Percentiles rank a stretch among this genome's conserved stretches.
These are phyloP conservation scores for Phoma sp. DNA, from an alignment of 2,329 filamentous ascomycete species.

Conservation along the genomic window DNA sequence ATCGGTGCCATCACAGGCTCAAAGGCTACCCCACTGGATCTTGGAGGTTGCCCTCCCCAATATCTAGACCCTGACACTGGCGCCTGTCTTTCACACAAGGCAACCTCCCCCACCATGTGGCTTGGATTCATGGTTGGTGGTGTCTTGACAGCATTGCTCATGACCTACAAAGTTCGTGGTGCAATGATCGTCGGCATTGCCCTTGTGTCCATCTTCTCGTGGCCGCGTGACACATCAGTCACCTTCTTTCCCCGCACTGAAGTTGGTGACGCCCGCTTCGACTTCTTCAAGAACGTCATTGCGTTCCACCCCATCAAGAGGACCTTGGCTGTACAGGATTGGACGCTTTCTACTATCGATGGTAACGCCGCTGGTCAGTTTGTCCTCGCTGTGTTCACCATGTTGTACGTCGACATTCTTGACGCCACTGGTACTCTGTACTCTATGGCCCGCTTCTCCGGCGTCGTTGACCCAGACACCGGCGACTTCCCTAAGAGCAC, in stretches of 20 bases:
- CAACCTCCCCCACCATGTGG: conserved; percentile 85
- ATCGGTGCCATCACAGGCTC: conserved; percentile 78
- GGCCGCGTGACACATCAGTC: conserved; percentile 76
- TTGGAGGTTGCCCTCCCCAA: conserved; percentile 74
- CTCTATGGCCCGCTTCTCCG: conserved; percentile 85
- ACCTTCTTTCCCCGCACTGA: conserved; percentile 80
- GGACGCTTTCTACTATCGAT: conserved; percentile 61
- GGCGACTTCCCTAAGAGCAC: conserved; percentile 90
- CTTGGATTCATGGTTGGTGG: conserved; percentile 86
- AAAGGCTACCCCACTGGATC: conserved; percentile 69
- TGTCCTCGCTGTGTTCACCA: conserved; percentile 82
- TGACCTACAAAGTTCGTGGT: conserved; percentile 86
- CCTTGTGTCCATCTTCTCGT: conserved; percentile 84
- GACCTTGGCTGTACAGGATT: conserved; percentile 74
- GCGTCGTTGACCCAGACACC: conserved; percentile 78
- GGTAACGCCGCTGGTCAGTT: conserved; percentile 73
- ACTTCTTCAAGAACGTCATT: conserved; percentile 88
- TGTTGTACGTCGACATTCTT: conserved; percentile 88
- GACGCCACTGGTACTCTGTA: conserved; percentile 83
- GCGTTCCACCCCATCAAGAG: conserved; percentile 78
- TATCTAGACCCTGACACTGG: conserved; percentile 50
- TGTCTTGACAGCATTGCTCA: conserved; percentile 76
- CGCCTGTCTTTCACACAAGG: conserved; percentile 71
- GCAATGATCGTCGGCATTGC: conserved; percentile 84
- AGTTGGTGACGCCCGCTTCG: conserved; percentile 72